phyloP scores from a whole-genome alignment of 805 yeast genomes.

The Zygosaccharomyces pseudorouxii region DNA sequence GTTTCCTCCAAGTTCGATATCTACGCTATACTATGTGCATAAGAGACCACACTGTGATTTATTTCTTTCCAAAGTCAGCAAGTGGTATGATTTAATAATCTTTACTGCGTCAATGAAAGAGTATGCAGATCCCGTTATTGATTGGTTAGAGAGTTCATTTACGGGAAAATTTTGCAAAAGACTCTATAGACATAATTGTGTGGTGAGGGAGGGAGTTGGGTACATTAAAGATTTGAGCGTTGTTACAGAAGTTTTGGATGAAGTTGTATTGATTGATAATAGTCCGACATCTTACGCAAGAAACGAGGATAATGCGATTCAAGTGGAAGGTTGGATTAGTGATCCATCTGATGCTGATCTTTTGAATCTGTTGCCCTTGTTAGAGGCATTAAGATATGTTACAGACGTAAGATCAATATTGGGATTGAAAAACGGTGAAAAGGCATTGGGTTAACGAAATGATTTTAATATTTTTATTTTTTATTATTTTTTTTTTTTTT shows the following conservation, averaged over 20 bases:
- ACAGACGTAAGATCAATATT: conserved; percentile 80
- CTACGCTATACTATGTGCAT: conserved; percentile 83
- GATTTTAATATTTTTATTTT: neutral
- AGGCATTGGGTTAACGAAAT: conserved; percentile 18
- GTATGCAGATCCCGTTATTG: conserved; percentile 95
- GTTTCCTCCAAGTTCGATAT: conserved; percentile 50
- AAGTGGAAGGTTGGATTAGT: conserved; percentile 96
- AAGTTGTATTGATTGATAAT: conserved; percentile 81
- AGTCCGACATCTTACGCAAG: conserved; percentile 84
- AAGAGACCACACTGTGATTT: conserved; percentile 89
- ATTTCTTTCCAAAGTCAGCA: conserved; percentile 69
- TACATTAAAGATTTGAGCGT: conserved; percentile 67
- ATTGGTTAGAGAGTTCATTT: conserved; percentile 70
- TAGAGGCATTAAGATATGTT: conserved; percentile 54
- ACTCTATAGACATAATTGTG: conserved; percentile 76
- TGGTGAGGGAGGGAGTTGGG: conserved; percentile 71
- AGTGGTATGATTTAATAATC: conserved; percentile 85
- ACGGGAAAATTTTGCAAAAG: conserved; percentile 52
- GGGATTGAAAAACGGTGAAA: conserved; percentile 62
- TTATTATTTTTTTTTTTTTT: neutral
- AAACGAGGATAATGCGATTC: conserved; percentile 83
- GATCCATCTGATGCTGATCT: conserved; percentile 90
- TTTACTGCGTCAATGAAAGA: conserved; percentile 94
- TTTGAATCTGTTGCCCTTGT: conserved; percentile 73
- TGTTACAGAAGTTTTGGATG: conserved; percentile 27